Conservation (phyloP, 805 yeast species). For the Cyberlindnera misumaiensis region DNA sequence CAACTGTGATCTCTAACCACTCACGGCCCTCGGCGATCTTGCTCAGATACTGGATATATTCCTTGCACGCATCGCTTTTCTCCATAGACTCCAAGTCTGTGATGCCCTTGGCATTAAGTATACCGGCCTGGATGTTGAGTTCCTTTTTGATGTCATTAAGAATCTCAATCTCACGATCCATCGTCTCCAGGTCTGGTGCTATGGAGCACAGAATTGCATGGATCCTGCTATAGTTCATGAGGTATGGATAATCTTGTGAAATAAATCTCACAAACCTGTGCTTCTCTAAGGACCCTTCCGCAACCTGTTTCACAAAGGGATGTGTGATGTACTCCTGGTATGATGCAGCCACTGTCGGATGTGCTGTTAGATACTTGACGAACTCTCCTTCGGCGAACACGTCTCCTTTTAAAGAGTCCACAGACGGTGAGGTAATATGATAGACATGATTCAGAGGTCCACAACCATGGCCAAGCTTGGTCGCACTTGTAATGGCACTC, state of each 20-base stretch:
- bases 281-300: slow-evolving; percentile 42
- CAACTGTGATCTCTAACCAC: slow-evolving; percentile 59
- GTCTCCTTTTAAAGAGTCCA: neutral
- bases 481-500: slow-evolving; percentile 46
- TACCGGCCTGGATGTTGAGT: slow-evolving; percentile 45
- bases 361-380: slow-evolving; percentile 44
- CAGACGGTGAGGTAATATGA: slow-evolving; percentile 20
- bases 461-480: slow-evolving; percentile 43
- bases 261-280: slow-evolving; percentile 45
- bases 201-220: slow-evolving; percentile 58
- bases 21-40: slow-evolving; percentile 47
- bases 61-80: slow-evolving; percentile 50
- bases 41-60: slow-evolving; percentile 54
- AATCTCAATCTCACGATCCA: slow-evolving; percentile 43
- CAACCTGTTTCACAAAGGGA: slow-evolving; percentile 50
- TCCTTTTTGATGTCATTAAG: slow-evolving; percentile 49
- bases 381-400: slow-evolving; percentile 25
- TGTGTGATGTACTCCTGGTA: slow-evolving; percentile 61
- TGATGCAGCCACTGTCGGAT: slow-evolving; percentile 44
- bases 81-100: slow-evolving; percentile 37
- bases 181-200: slow-evolving; percentile 48
- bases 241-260: slow-evolving; percentile 59
- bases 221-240: slow-evolving; percentile 60
- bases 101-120: slow-evolving; percentile 37
- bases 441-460: slow-evolving; percentile 75